Conservation (phyloP, 768 basidiomycete species). For the Russula ochroleuca region DNA sequence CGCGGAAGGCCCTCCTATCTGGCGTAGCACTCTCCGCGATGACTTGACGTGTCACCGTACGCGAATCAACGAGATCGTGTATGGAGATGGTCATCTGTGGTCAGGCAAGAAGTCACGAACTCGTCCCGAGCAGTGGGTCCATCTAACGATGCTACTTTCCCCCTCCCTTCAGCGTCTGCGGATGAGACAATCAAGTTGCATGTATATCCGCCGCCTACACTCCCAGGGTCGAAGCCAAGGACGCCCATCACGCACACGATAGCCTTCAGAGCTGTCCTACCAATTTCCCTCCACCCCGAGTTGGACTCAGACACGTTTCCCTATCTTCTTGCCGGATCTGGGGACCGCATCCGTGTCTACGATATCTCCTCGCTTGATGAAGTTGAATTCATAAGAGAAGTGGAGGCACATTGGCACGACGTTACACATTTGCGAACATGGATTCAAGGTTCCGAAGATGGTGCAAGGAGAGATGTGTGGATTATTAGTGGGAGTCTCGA, state of each 20-base stretch:
- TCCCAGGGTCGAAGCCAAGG: slow-evolving; percentile 36
- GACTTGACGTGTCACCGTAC: slow-evolving; percentile 77
- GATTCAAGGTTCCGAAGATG: slow-evolving; percentile 50
- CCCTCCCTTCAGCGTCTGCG: slow-evolving; percentile 60
- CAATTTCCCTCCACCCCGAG: slow-evolving; percentile 53
- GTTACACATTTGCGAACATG: slow-evolving; percentile 73
- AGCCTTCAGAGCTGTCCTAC: slow-evolving; percentile 70
- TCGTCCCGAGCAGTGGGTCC: neutral
- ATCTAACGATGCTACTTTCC: slow-evolving; percentile 1
- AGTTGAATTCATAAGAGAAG: slow-evolving; percentile 63
- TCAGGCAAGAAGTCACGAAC: slow-evolving; percentile 57
- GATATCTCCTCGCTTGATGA: slow-evolving; percentile 67
- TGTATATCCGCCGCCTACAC: slow-evolving; percentile 38
- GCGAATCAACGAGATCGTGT: slow-evolving; percentile 67
- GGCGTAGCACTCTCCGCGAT: slow-evolving; percentile 47
- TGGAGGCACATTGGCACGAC: slow-evolving; percentile 91
- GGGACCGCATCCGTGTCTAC: slow-evolving; percentile 77
- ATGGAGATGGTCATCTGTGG: slow-evolving; percentile 77
- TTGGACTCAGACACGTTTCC: slow-evolving; percentile 48
- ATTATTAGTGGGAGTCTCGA: slow-evolving; percentile 82
- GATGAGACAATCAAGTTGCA: slow-evolving; percentile 79
- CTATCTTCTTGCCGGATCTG: slow-evolving; percentile 77
- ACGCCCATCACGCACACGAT: slow-evolving; percentile 56
- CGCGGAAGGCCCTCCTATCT: slow-evolving; percentile 44
- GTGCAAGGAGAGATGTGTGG: slow-evolving; percentile 64